A percentile compares a stretch with the other conserved stretches of the same genome.
Conservation (phyloP, 495 filamentous ascomycete genomes). For the Trichocladium antarcticum region DNA sequence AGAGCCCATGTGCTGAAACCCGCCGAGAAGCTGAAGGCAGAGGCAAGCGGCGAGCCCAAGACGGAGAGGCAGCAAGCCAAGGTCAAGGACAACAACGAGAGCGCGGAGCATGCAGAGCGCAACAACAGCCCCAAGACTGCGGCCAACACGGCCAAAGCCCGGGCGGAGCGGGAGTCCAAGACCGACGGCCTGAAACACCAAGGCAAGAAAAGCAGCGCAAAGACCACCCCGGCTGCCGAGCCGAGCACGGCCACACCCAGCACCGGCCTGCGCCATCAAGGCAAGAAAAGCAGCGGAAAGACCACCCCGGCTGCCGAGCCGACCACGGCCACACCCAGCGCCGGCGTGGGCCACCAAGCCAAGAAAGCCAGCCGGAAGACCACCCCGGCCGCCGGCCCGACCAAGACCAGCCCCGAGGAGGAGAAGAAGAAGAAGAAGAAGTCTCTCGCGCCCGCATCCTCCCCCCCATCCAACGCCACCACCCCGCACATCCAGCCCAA, state of each 20-base stretch:
- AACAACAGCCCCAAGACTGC: not conserved
- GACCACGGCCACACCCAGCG: not conserved
- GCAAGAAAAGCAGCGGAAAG: not conserved
- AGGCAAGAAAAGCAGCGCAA: not conserved
- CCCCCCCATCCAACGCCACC: no score
- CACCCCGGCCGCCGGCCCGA: not conserved
- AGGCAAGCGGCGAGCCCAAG: not conserved
- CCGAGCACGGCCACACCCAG: not conserved
- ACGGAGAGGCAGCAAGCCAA: not conserved
- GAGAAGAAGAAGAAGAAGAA: no score
- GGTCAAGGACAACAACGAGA: not conserved
- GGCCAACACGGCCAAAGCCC: constrained; percentile 1
- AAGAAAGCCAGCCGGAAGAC: not conserved
- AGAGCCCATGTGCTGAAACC: not conserved
- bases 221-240: not conserved
- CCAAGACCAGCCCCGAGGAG: not conserved
- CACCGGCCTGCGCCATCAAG: not conserved
- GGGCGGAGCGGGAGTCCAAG: not conserved
- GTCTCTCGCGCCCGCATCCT: no score
- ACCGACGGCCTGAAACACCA: not conserved
- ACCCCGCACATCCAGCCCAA: not conserved
- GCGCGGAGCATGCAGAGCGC: not conserved
- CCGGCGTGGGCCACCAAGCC: not conserved
- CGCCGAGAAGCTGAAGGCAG: not conserved
- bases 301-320: not conserved